A percentile compares a stretch with the other conserved stretches of the same genome.
These are phyloP conservation scores for Globisporangium uncinulatum DNA, from an alignment of 352 stramenopile genomes.

Conservation along the genomic window DNA sequence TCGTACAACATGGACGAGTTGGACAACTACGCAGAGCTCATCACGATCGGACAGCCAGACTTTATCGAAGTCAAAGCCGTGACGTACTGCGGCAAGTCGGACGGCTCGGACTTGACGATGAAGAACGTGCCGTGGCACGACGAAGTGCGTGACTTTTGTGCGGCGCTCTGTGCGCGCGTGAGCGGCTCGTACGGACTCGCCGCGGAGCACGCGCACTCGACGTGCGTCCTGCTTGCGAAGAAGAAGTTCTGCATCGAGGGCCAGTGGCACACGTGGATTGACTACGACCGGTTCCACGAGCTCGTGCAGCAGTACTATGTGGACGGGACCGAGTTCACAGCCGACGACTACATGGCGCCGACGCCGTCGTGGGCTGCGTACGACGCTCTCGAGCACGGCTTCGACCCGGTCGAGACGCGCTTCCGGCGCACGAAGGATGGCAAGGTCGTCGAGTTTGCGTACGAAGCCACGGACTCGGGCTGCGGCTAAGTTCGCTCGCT, in stretches of 20 bases:
- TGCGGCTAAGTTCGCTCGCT: slow-evolving; percentile 64
- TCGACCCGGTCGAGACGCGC: slow-evolving; percentile 94
- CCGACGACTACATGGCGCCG: slow-evolving; percentile 93
- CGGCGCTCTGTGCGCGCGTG: slow-evolving; percentile 67
- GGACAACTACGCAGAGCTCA: slow-evolving; percentile 93
- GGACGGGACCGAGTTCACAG: slow-evolving; percentile 83
- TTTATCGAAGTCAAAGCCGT: slow-evolving; percentile 97
- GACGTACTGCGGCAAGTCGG: slow-evolving; percentile 98
- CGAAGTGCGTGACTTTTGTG: slow-evolving; percentile 93
- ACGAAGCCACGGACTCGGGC: slow-evolving; percentile 78
- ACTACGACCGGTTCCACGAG: slow-evolving; percentile 96
- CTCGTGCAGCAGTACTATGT: slow-evolving; percentile 80
- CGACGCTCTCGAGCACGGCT: slow-evolving; percentile 93
- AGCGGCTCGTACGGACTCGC: slow-evolving; percentile 91
- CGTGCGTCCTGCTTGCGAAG: slow-evolving; percentile 94
- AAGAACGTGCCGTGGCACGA: slow-evolving; percentile 98
- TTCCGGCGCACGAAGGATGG: slow-evolving; percentile 85
- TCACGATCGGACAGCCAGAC: slow-evolving; percentile 87
- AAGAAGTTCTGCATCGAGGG: slow-evolving; percentile 85
- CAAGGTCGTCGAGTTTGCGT: slow-evolving; percentile 82
- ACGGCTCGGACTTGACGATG: slow-evolving; percentile 97
- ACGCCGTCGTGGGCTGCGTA: slow-evolving; percentile 96
- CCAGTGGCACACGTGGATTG: slow-evolving; percentile 98
- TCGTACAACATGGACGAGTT: slow-evolving; percentile 97
- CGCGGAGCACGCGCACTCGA: slow-evolving; percentile 95